phyloP scores from a whole-genome alignment of 2,329 filamentous ascomycete genomes.

The Fusarium sp. region DNA sequence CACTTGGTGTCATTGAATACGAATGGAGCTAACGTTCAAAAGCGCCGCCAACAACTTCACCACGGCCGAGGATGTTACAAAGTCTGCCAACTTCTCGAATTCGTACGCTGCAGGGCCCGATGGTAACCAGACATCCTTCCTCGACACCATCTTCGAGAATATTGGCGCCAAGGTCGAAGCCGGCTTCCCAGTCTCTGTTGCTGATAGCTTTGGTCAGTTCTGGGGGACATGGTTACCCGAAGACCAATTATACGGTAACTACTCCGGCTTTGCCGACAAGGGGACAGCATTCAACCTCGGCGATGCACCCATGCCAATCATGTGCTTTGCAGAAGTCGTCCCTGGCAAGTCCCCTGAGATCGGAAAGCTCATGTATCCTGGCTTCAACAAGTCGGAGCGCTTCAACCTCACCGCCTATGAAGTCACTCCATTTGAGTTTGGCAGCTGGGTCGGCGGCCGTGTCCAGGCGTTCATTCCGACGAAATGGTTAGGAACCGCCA shows the following conservation, averaged over 20 bases:
- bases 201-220: constrained; percentile 50
- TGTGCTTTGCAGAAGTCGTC: constrained; percentile 49
- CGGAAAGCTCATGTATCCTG: constrained; percentile 50
- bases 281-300: constrained; percentile 38
- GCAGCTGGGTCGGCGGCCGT: constrained; percentile 51
- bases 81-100: constrained; percentile 44
- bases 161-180: constrained; percentile 44
- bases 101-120: constrained; percentile 37
- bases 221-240: constrained; percentile 47
- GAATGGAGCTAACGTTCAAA: accelerated
- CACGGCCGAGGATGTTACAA: constrained; percentile 34
- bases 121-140: constrained; percentile 32
- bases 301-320: constrained; percentile 50
- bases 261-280: constrained; percentile 42
- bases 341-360: constrained; percentile 50
- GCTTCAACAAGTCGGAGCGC: constrained; percentile 45
- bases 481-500: constrained; percentile 50
- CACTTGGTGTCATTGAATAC: accelerated
- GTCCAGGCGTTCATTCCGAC: constrained; percentile 52
- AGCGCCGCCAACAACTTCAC: constrained; percentile 51
- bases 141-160: constrained; percentile 43
- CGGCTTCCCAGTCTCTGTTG: constrained; percentile 47
- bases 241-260: constrained; percentile 38
- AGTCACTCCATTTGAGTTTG: constrained; percentile 54
- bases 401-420: constrained; percentile 54